Base-by-base conservation (phyloP, 306 rosid genomes). In the Malus domestica region DNA sequence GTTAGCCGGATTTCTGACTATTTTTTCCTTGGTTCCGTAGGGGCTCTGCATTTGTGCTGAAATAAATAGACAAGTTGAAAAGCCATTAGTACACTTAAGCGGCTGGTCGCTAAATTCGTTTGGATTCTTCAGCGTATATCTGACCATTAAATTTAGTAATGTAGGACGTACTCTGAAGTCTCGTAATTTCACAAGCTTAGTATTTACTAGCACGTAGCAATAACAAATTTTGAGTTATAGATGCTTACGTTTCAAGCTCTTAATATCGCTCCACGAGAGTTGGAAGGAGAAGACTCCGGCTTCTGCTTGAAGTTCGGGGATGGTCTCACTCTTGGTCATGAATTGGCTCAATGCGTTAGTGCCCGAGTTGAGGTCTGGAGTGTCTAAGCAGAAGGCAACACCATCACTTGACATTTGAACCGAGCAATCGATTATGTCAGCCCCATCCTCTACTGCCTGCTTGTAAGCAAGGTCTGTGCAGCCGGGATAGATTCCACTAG, bases 321-420 rank as follows among this genome's bases (percentile, higher is more conserved):
- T 81, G 14, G 2, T 46, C n/a, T 86, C 72, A 78, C 89, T 71
- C 59, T 77, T 40, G 52, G 87, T 32, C 79, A 86, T 79, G 90
- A 96, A 96, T 46, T 82, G 71, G 49, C 76, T 68, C 71, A 89
- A 20, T 13, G 86, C 96, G 10, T 79, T 87, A n/a, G 91, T 92
- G 49, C 75, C 78, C 49, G 40, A n/a, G 7, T 69, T 74, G 44
- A 96, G 88, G 81, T 92, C 97, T 10, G 81, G 45, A 0, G 51
- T 6, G 35, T 79, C 74, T 63, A 87, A 79, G 80, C 99, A 96
- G 86, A 96, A 92, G 62, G 97, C 85, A 62, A 87, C 86, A 49
- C 93, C 93, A 63, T 96, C 99, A 80, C 90, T 90, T 52, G 98
- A 84, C 86, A 96, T 79, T 84, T 96, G 98, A 69, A 96, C 97